Conservation (phyloP, 768 basidiomycete species). For the Amanita phalloides region DNA sequence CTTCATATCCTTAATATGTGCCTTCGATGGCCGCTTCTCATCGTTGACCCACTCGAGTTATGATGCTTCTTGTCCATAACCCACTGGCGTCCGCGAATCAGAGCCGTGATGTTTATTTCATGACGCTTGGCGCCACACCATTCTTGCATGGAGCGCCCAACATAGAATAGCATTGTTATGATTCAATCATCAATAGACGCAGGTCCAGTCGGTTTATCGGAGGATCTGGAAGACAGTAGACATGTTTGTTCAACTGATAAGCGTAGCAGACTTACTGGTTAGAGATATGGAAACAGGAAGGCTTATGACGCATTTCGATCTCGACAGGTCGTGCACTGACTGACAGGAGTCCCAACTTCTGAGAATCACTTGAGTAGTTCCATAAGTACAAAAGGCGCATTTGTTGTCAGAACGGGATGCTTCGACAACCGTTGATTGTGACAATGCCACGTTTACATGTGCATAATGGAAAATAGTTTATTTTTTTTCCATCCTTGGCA, state of each 20-base stretch:
- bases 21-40: neutral
- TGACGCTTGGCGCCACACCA: neutral
- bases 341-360: neutral
- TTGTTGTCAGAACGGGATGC: neutral
- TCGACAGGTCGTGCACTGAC: neutral
- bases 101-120: neutral
- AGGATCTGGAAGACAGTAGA: neutral
- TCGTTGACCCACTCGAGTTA: neutral
- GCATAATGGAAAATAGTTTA: neutral
- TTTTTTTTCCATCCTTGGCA: neutral
- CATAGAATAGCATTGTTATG: neutral
- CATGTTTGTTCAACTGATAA: neutral
- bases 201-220: neutral
- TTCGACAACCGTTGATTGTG: neutral
- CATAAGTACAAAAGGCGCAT: neutral
- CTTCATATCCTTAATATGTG: neutral
- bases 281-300: neutral
- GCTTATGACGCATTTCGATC: neutral
- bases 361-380: neutral
- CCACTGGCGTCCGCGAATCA: slow-evolving; percentile 1
- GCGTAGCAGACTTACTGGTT: neutral
- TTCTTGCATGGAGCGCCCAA: neutral
- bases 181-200: neutral
- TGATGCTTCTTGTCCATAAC: neutral
- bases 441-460: neutral